Conservation (phyloP, 805 yeast genomes). For the Zygoascus flipseniorum region DNA sequence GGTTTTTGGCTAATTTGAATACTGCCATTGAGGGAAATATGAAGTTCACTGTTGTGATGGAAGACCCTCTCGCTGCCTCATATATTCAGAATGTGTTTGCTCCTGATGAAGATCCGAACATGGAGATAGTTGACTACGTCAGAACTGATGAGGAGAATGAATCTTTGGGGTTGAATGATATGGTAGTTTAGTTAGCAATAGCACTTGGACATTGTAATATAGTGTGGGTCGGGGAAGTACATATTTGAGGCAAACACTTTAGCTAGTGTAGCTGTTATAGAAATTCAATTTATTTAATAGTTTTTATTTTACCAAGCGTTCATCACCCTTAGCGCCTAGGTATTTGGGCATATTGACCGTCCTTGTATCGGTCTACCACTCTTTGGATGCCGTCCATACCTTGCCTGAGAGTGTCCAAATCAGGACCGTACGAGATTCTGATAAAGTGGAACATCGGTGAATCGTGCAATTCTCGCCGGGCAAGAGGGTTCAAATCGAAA, state of each 20-base stretch:
- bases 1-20: conserved; percentile 64
- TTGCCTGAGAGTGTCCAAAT: conserved; percentile 37
- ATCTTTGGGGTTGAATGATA: conserved; percentile 64
- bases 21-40: conserved; percentile 75
- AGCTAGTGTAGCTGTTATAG: neutral
- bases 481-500: conserved; percentile 49
- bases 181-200: conserved; percentile 24
- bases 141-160: conserved; percentile 88
- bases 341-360: neutral
- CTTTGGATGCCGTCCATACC: conserved; percentile 57
- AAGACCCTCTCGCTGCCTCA: conserved; percentile 91
- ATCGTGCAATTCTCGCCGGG: conserved; percentile 40
- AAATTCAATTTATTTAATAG: neutral
- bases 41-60: conserved; percentile 79
- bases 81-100: conserved; percentile 98
- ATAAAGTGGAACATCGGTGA: conserved; percentile 53
- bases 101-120: conserved; percentile 95
- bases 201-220: neutral
- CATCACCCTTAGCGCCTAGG: neutral
- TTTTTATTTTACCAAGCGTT: too few relatives aligned
- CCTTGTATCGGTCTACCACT: conserved; percentile 25
- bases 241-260: neutral
- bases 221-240: neutral
- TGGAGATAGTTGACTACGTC: conserved; percentile 83
- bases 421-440: conserved; percentile 54